Conservation (phyloP, 345 rosid genomes). For the Citrus unshiu region DNA sequence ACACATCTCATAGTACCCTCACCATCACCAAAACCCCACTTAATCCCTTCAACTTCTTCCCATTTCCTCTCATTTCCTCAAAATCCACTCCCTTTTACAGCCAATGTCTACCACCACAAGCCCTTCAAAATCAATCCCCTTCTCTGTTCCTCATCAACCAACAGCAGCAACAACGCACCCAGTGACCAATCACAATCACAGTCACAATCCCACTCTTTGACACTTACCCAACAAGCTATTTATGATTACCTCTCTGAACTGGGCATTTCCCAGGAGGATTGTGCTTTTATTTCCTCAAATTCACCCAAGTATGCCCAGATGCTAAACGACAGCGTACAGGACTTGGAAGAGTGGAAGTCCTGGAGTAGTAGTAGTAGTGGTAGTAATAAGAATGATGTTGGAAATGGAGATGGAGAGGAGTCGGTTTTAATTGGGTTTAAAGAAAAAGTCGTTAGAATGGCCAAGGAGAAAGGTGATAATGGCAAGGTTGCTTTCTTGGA, state of each 20-base stretch:
- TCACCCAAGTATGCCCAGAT: constrained; percentile 53
- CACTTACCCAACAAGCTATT: constrained; percentile 50
- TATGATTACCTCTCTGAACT: constrained; percentile 43
- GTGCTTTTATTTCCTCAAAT: constrained; percentile 39
- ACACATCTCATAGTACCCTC: constrained; percentile 9
- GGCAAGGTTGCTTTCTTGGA: constrained; percentile 85
- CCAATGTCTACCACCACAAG: neutral
- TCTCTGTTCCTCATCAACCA: neutral
- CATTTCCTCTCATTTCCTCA: neutral
- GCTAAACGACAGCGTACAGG: constrained; percentile 58
- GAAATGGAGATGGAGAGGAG: constrained; percentile 15
- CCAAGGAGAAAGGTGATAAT: constrained; percentile 69
- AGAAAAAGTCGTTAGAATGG: constrained; percentile 65
- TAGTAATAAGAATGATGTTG: constrained; percentile 20
- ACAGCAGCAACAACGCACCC: neutral
- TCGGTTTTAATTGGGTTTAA: constrained; percentile 40
- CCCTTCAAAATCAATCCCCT: neutral
- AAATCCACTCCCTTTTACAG: constrained; percentile 3
- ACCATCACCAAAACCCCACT: constrained; percentile 4
- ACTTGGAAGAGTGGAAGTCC: constrained; percentile 71
- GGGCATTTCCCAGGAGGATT: constrained; percentile 50
- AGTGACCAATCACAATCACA: constrained; percentile 14
- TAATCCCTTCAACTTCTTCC: neutral
- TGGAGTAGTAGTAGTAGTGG: constrained; percentile 20
- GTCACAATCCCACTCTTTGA: constrained; percentile 18